Evolutionary conservation across 164 flowering plant species (phyloP).

Genomic region (Vitis cinerea): DNA sequence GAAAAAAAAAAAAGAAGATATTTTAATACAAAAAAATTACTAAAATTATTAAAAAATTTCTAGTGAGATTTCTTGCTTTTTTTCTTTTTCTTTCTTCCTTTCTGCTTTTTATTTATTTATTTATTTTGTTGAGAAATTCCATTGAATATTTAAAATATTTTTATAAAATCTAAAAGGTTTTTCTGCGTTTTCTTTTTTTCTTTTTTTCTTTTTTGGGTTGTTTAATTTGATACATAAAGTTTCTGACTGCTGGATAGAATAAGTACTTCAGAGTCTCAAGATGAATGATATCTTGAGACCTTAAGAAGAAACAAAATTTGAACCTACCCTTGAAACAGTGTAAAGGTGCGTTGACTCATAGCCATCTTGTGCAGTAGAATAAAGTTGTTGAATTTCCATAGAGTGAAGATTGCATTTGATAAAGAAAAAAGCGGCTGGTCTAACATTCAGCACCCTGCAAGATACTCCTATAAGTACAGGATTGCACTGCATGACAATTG

Average conservation of each 20-base stretch:
- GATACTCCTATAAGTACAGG: constrained; percentile 85
- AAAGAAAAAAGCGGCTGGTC: constrained; percentile 91
- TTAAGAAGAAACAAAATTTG: constrained; percentile 4
- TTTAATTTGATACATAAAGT: no score
- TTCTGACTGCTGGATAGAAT: neutral
- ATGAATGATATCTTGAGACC: constrained; percentile 1
- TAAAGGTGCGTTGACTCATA: constrained; percentile 84
- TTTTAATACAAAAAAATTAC: no score
- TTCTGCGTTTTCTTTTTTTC: no score
- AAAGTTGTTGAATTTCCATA: constrained; percentile 60
- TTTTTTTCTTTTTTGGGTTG: no score
- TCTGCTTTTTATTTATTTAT: no score
- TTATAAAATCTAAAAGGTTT: no score
- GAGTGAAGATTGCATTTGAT: constrained; percentile 73
- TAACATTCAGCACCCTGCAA: constrained; percentile 73
- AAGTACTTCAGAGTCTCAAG: neutral
- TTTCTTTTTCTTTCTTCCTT: no score
- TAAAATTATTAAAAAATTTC: no score
- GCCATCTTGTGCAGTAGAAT: constrained; percentile 80
- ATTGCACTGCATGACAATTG: constrained; percentile 44
- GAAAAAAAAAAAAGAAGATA: no score
- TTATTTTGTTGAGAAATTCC: no score
- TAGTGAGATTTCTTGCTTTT: no score
- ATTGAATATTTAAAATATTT: no score
- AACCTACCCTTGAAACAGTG: constrained; percentile 65